Conservation (phyloP, 495 filamentous ascomycete species). For the Friedmanniomyces endolithicus region DNA sequence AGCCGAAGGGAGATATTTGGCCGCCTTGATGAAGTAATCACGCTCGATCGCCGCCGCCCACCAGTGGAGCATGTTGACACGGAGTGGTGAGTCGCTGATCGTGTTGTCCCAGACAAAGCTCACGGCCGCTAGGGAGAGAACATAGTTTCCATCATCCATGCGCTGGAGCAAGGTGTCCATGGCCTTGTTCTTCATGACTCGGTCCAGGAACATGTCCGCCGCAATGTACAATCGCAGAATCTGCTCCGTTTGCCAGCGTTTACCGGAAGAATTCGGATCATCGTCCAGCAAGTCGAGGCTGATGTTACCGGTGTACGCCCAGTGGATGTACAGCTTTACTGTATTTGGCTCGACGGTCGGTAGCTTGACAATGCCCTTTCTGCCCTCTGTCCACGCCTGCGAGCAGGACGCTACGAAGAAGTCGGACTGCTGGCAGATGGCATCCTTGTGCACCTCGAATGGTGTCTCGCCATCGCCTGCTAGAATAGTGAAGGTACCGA, state of each 20-base stretch:
- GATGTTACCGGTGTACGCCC: background rate
- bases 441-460: background rate
- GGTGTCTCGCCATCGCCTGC: background rate
- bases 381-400: background rate
- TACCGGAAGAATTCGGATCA: too few relatives aligned
- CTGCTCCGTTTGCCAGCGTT: background rate
- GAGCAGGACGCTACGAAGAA: slow-evolving; percentile 1
- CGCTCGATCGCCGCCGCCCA: background rate
- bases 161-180: background rate
- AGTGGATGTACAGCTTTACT: background rate
- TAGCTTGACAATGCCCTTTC: background rate
- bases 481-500: background rate
- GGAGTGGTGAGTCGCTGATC: background rate
- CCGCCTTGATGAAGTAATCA: background rate
- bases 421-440: background rate
- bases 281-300: background rate
- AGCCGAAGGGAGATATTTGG: background rate
- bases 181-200: background rate
- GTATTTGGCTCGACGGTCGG: background rate
- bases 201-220: background rate
- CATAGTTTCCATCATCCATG: background rate
- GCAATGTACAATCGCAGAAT: background rate
- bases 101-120: background rate
- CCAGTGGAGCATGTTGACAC: background rate
- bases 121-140: background rate